Base-by-base conservation (phyloP, 768 basidiomycete species). In the Auriscalpium microsporum region DNA sequence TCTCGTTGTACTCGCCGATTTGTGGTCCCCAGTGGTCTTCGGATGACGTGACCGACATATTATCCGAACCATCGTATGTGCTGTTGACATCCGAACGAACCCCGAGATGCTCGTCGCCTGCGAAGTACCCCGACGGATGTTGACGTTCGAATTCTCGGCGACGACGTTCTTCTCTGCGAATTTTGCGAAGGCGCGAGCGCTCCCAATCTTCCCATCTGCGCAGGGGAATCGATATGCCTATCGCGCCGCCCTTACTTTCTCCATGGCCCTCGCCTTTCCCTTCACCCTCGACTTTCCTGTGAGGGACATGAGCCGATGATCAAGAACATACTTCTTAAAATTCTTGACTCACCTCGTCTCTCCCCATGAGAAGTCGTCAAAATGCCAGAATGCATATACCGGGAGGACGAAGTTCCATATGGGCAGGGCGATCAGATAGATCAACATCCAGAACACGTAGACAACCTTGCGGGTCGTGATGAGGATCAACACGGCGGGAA, bases 201-300 rank as follows among this genome's bases (percentile, higher is more conserved):
- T 99, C 96, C 96, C 95, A 99, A 63, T 99, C 95, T 71, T 98
- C 96, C 96, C 96, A 99, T 50, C 95, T 80, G n/a, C 95, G 83
- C 67, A 98, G 72, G 0, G 96, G 93, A n/a, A 98, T 82, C 0
- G 80, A 81, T 45, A 76, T 69, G 6, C 79, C 81, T 52, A 75
- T 75, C 47, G 74, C 67, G 7, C 72, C 71, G 23, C 77, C 78
- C 16, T 77, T 79, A 13, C 82, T 85, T 13, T 77, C 79, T 17
- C 82, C 90, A 63, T 97, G 94, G 2, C 81, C 89, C 59, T 84
- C 80, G 35, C 75, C 83, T 64, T 90, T 90, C 10, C 68, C 76
- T 71, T 98, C 96, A 17, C 96, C 96, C 69, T 87, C 92, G 4
- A 99, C 95, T 74, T 94, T 94, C 69, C 95, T 96, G 69, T 28